Conservation (phyloP, 2,329 filamentous ascomycete species). For the Westerdykella aurantiaca region DNA sequence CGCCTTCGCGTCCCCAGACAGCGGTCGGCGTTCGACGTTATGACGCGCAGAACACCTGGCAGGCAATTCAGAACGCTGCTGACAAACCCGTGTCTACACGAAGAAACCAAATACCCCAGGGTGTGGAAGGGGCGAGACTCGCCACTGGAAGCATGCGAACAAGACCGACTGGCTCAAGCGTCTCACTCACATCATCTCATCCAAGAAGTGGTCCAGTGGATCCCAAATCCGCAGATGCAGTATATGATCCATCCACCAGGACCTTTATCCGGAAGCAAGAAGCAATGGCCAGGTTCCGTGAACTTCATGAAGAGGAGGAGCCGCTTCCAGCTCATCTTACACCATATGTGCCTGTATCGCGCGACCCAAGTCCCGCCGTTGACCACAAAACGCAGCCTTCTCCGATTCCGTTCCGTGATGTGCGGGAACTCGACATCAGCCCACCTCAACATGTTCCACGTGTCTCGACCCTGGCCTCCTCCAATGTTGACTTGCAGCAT, state of each 20-base stretch:
- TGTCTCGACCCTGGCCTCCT: background rate
- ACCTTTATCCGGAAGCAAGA: slow-evolving; percentile 35
- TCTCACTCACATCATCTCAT: slow-evolving; percentile 22
- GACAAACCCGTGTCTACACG: slow-evolving; percentile 39
- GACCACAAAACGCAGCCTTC: background rate
- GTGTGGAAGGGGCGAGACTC: slow-evolving; percentile 38
- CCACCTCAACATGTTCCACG: background rate
- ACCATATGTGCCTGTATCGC: background rate
- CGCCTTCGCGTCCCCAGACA: slow-evolving; percentile 24
- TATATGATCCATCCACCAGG: slow-evolving; percentile 34
- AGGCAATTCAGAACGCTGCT: slow-evolving; percentile 33
- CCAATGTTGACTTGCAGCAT: too few relatives aligned
- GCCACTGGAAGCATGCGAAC: slow-evolving; percentile 49
- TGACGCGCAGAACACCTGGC: slow-evolving; percentile 21
- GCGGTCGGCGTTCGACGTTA: slow-evolving; percentile 16
- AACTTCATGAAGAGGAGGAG: slow-evolving; percentile 22
- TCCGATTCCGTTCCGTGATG: too few relatives aligned
- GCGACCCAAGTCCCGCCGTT: background rate
- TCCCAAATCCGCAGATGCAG: slow-evolving; percentile 33
- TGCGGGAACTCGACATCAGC: background rate
- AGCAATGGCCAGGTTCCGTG: slow-evolving; percentile 30
- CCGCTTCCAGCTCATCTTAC: background rate
- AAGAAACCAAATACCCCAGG: slow-evolving; percentile 33
- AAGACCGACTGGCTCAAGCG: slow-evolving; percentile 45
- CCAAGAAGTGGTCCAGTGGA: slow-evolving; percentile 20